Base-by-base conservation (phyloP, 305 asterid genomes). In the Fraxinus paxiana region DNA sequence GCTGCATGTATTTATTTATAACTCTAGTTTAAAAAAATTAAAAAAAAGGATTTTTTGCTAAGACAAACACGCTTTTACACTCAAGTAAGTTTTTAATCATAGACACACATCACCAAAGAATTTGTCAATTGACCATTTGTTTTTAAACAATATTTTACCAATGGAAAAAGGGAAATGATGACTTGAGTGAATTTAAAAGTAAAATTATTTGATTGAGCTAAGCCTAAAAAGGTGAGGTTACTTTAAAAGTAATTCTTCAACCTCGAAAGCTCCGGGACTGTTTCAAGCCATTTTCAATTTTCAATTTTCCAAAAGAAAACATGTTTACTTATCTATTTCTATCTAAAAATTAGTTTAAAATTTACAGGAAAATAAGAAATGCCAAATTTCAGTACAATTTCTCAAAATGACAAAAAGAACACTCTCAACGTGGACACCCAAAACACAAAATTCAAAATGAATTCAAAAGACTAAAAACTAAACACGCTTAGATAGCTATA, bases 1-100 rank as follows among this genome's bases (percentile, higher is more conserved):
- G 80, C 97, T 93, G 89, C 90, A 54, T 9, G 59, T 4, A 74
- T 69, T 71, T 17, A 61, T 28, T 38, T 15, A 4, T 46, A 13
- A 13, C 6, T 2, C 13, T 13, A 41, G 51, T 46, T 13, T 2
- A 43, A 13, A 12, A 31, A 30, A 31, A 31, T 30, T 31, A 31
- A 1, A 2, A 9, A 41, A 38, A 13, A 3, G 6, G 54, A 12
- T 46, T 46, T 46, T 15, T 13, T 46, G 59, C 59, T 13, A 13
- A 46, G 56, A 13, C 56, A 46, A 13, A 46, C 18, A 46, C 18
- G 56, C 18, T 46, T 46, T 46, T 46, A 13, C 54, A 12, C 54
- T 43, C n/a, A 2, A 43, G 17, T 43, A 12, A 43, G 12, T 0
- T 12, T 43, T 12, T 12, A 43, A 12, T 43, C 54, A 2, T 43